phyloP scores from a whole-genome alignment of 768 basidiomycete species.

The Leccinum olivaceopallidum region DNA sequence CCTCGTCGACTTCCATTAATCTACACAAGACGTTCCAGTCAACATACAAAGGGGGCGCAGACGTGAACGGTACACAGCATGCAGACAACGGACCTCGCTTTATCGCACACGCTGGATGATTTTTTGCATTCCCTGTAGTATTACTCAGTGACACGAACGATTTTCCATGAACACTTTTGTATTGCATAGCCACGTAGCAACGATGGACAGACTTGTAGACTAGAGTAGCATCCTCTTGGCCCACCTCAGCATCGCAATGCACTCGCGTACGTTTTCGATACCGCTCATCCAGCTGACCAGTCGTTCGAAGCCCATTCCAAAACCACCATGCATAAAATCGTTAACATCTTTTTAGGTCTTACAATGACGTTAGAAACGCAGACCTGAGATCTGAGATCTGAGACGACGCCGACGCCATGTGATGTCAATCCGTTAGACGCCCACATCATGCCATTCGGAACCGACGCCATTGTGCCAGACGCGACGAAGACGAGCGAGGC shows the following conservation, averaged over 20 bases:
- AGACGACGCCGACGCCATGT: too few species aligned
- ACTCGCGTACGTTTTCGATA: conserved; percentile 89
- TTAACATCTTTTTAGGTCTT: too few species aligned
- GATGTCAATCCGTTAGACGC: too few species aligned
- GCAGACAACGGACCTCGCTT: too few species aligned
- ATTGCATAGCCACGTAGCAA: too few species aligned
- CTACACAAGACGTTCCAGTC: conserved; percentile 31
- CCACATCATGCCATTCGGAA: too few species aligned
- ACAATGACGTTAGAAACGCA: too few species aligned
- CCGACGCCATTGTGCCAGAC: too few species aligned
- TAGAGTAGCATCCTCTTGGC: conserved; percentile 73
- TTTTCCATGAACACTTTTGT: conserved; percentile 3
- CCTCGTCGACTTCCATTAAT: conserved; percentile 35
- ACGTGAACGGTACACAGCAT: conserved; percentile 40
- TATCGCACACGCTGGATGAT: conserved; percentile 1
- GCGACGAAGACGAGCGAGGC: too few species aligned
- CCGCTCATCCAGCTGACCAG: conserved; percentile 86
- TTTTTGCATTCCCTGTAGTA: background rate
- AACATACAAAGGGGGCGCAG: conserved; percentile 40
- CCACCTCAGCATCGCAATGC: conserved; percentile 91
- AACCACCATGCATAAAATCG: conserved; percentile 72
- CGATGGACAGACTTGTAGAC: background rate
- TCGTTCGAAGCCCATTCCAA: conserved; percentile 95
- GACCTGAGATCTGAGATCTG: too few species aligned
- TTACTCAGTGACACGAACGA: background rate